phyloP scores from a whole-genome alignment of 805 yeast genomes.

The Komagataella mondaviorum region DNA sequence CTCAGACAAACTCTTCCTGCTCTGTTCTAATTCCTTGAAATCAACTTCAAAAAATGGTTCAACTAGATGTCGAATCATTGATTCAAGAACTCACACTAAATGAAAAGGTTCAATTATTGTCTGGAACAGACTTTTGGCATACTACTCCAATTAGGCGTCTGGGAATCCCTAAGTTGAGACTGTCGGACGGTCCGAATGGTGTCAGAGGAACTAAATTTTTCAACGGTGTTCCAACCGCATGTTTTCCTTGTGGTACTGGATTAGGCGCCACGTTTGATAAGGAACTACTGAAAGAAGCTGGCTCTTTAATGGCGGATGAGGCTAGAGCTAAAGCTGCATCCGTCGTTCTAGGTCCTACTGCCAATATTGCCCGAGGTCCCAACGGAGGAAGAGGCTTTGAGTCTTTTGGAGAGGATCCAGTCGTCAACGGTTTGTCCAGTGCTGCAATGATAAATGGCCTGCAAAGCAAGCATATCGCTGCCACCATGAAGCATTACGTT shows the following conservation, averaged over 20 bases:
- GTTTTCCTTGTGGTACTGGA: constrained; percentile 50
- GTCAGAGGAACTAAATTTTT: constrained; percentile 44
- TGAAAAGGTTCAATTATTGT: constrained; percentile 11
- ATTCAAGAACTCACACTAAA: constrained; percentile 8
- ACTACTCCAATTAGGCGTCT: constrained; percentile 19
- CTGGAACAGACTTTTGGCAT: constrained; percentile 26
- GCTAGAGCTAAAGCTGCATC: constrained; percentile 40
- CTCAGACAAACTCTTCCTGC: not conserved
- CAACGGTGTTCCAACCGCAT: constrained; percentile 37
- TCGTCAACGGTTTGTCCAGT: constrained; percentile 23
- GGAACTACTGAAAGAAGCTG: constrained; percentile 32
- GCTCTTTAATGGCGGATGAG: constrained; percentile 38
- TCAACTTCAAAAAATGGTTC: not conserved
- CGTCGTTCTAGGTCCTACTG: constrained; percentile 33
- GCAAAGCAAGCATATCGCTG: constrained; percentile 22
- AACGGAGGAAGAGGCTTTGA: constrained; percentile 54
- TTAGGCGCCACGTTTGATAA: constrained; percentile 44
- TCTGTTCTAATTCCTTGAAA: not conserved
- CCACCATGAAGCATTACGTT: constrained; percentile 28
- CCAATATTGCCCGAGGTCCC: constrained; percentile 44
- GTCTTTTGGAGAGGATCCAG: constrained; percentile 50
- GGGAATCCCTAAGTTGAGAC: constrained; percentile 30
- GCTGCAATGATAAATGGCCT: constrained; percentile 23
- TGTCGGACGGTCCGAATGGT: constrained; percentile 54
- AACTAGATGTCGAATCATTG: not conserved